A percentile compares a stretch with the other conserved stretches of the same genome.
phyloP scores from a whole-genome alignment of 2,329 filamentous ascomycete species.

The Fusarium sp. region DNA sequence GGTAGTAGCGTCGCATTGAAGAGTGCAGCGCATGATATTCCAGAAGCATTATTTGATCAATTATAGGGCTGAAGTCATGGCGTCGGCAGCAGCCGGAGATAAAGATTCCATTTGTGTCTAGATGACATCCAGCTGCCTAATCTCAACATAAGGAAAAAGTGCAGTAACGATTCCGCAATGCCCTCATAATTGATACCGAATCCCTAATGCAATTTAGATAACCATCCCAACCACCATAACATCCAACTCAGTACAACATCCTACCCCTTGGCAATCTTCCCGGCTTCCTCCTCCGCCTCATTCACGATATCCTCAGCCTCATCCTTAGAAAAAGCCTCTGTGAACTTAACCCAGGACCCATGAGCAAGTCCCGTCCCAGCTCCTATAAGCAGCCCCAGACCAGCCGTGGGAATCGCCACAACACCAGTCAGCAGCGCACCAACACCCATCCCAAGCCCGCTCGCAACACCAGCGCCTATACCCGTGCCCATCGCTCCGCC shows the following conservation, averaged over 20 bases:
- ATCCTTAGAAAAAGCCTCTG: constrained; percentile 39
- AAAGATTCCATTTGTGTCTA: too few relatives aligned
- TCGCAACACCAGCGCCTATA: constrained; percentile 41
- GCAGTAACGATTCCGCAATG: too few relatives aligned
- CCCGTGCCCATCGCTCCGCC: constrained; percentile 43
- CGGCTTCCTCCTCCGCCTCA: constrained; percentile 38
- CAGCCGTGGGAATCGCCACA: constrained; percentile 40
- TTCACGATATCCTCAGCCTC: constrained; percentile 36
- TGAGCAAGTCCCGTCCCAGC: constrained; percentile 40
- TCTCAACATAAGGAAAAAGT: too few relatives aligned
- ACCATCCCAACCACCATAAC: too few relatives aligned
- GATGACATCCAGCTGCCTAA: too few relatives aligned
- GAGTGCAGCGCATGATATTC: too few relatives aligned
- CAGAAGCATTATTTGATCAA: too few relatives aligned
- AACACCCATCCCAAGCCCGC: constrained; percentile 36
- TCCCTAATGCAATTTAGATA: neutral
- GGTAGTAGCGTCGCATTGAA: too few relatives aligned
- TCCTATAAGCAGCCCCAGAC: constrained; percentile 38
- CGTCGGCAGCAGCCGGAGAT: too few relatives aligned
- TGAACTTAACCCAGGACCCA: constrained; percentile 42
- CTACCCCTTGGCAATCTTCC: constrained; percentile 27
- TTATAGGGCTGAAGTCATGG: too few relatives aligned
- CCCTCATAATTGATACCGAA: too few relatives aligned
- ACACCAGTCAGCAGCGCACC: constrained; percentile 38
- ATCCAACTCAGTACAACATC: neutral